Evolutionary conservation across 1,284 basidiomycete species (phyloP).

Genomic region (Puccinia coronata): DNA sequence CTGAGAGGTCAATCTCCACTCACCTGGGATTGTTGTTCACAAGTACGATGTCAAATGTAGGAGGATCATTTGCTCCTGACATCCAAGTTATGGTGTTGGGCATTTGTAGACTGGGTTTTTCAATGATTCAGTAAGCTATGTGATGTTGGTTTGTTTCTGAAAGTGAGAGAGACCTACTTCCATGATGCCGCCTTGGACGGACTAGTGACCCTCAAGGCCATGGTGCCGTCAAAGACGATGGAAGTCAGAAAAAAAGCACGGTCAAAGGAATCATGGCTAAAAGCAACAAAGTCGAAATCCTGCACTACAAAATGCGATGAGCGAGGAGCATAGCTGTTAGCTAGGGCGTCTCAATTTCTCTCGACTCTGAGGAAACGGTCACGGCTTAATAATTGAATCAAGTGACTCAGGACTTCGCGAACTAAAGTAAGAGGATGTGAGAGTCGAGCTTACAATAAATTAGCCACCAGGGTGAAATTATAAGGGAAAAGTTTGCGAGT

Average conservation of each 20-base stretch:
- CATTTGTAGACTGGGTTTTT: not conserved
- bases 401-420: too few species aligned
- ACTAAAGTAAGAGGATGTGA: too few species aligned
- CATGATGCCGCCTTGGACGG: not conserved
- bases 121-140: not conserved
- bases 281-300: not conserved
- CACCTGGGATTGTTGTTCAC: not conserved
- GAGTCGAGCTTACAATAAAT: too few species aligned
- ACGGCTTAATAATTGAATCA: too few species aligned
- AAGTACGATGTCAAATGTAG: not conserved
- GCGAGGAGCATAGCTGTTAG: too few species aligned
- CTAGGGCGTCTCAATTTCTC: too few species aligned
- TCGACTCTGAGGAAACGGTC: too few species aligned
- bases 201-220: slow-evolving; percentile 4
- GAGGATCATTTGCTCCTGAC: not conserved
- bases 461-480: too few species aligned
- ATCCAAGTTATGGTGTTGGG: too few species aligned
- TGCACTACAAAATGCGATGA: not conserved
- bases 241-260: not conserved
- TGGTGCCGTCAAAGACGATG: not conserved
- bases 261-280: not conserved
- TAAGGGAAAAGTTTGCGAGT: too few species aligned
- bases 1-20: not conserved
- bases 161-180: not conserved
- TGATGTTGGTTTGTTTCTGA: not conserved